Evolutionary conservation across 108 stramenopile genomes (phyloP), one percentile per base, ranked within the genome.

Genomic region (Fistulifera pelliculosa): DNA sequence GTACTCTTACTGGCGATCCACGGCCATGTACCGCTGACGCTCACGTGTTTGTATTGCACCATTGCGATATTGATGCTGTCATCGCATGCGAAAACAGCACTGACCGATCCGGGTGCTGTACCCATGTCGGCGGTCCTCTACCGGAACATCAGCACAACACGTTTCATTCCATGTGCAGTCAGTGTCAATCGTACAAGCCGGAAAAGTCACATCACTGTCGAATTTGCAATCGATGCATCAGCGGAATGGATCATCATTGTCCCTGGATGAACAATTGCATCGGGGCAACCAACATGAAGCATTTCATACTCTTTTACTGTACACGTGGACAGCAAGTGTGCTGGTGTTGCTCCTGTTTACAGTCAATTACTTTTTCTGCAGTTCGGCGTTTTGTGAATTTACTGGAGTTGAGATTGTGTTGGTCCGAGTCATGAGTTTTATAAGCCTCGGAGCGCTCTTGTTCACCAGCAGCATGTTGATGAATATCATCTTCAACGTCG

Each of bases 181-280:
- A 85, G 35, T 97, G 94, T 61, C 75, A 88, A 56, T 87, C 85
- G 24, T 97, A 84, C 65, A 97, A 95, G 61, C 96, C 96, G 7
- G 79, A 85, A 7, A 56, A 78, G 23, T 87, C 93, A 8, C 96
- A 97, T 64, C 96, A 97, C 61, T 97, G 96, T 75, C 69, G 94
- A n/a, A 93, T 95, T 27, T 97, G 96, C 70, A 75, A 84, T 67
- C 75, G 96, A 15, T 97, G 96, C 69, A 84, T 95, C 18, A 68
- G 73, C 17, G 43, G 88, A 47, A 95, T 97, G 96, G 96, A 88
- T 69, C 96, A 97, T 70, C 96, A 97, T 63, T 97, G 96, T 76
- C 93, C 94, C 0, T 95, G 94, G 94, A 93, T 96, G 72, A 94
- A 94, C 72, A 94, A 94, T 56, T 94, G 93, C 71, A 63, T 92